Evolutionary conservation across 2,329 filamentous ascomycete genomes (phyloP), one percentile per base, ranked within the genome.

Genomic region (Tolypocladium paradoxum): DNA sequence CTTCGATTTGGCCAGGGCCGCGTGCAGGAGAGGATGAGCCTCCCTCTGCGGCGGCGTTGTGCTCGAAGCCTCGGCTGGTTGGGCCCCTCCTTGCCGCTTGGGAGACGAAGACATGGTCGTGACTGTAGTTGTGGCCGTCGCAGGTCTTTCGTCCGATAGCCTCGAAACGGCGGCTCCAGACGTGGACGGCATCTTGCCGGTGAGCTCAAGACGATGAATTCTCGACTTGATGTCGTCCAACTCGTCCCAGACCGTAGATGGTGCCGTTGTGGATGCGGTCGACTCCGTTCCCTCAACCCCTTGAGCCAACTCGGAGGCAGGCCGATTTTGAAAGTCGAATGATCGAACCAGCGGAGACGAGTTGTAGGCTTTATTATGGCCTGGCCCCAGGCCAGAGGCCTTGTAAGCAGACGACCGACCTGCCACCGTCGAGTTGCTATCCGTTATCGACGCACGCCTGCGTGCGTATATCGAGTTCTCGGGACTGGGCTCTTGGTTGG

Each of bases 241-340:
- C 69, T 99, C 93, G 65, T 97, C 93, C 93, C 93, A 99, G 3
- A 99, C 89, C 0, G 90, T 96, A 2, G 90, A 95, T 14, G 91
- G 89, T 1, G 89, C 90, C 1, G 86, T 90, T 0, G 89, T 93
- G 0, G 93, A 97, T 35, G 87, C 78, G 0, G 87, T 92, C 0
- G 93, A 97, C 62, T 93, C 90, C 0, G 90, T 90, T 9, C 85
- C 85, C 62, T 91, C 84, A 31, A 74, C 60, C 20, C 68, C 71
- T 54, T 79, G 72, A 43, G 66, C 58, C 11, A 57, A 53, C 35
- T 72, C 69, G 11, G 60, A 48, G 4, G 51, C 56, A n/a, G 61
- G 57, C 18, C 64, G 61, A 12, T 55, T 58, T n/a, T 64, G 64
- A 18, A 66, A 61, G 27, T 72, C 68, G 31, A 68, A 66, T 3